phyloP scores from a whole-genome alignment of 768 basidiomycete species.

The Scleroderma citrinum region DNA sequence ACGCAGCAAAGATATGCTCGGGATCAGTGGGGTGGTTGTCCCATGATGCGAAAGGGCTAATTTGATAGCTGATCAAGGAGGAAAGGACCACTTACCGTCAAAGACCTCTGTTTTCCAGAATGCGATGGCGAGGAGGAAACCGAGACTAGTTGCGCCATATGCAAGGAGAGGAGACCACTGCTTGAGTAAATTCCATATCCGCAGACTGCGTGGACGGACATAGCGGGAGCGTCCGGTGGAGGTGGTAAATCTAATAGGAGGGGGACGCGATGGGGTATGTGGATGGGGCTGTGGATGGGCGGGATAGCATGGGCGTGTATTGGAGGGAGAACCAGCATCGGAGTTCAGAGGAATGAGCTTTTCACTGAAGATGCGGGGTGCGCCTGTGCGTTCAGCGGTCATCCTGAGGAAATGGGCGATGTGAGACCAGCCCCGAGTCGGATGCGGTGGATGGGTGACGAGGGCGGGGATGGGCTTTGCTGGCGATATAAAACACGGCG shows the following conservation, averaged over 20 bases:
- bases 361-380: slow-evolving; percentile 9
- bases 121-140: slow-evolving; percentile 74
- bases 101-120: slow-evolving; percentile 83
- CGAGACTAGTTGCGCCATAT: slow-evolving; percentile 72
- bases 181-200: slow-evolving; percentile 54
- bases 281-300: slow-evolving; percentile 12
- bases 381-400: not conserved
- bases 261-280: slow-evolving; percentile 17
- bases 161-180: slow-evolving; percentile 75
- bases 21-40: no score
- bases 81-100: slow-evolving; percentile 46
- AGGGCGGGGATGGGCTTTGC: not conserved
- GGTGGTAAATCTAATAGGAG: slow-evolving; percentile 8
- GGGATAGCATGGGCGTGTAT: slow-evolving; percentile 12
- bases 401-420: no score
- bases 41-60: not conserved
- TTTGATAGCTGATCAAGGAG: slow-evolving; percentile 1
- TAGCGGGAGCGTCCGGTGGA: no score
- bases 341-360: slow-evolving; percentile 10
- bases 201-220: slow-evolving; percentile 42
- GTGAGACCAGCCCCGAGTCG: not conserved
- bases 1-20: slow-evolving; percentile 2
- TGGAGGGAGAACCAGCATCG: slow-evolving; percentile 16
- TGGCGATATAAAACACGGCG: not conserved
- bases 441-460: not conserved